Conservation (phyloP, 2,329 filamentous ascomycete genomes). For the Tolypocladium ophioglossoides region DNA sequence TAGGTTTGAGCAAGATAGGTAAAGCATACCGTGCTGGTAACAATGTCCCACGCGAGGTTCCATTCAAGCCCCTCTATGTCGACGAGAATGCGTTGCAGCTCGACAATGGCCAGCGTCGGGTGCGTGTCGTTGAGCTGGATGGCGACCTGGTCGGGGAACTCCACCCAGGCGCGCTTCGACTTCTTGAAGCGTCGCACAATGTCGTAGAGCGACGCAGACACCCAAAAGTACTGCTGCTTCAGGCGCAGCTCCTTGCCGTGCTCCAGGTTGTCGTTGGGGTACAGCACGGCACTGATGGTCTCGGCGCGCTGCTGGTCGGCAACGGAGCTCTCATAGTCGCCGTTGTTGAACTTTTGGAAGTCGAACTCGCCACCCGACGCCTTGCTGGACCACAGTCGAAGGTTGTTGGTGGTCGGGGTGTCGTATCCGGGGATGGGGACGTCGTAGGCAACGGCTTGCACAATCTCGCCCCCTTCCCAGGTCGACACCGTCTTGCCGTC, state of each 20-base stretch:
- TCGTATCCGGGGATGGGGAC: constrained; percentile 84
- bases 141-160: constrained; percentile 89
- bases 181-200: constrained; percentile 99
- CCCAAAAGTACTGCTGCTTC: constrained; percentile 99
- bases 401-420: constrained; percentile 88
- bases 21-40: constrained; percentile 49
- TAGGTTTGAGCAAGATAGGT: background rate
- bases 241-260: constrained; percentile 92
- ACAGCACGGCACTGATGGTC: constrained; percentile 94
- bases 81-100: constrained; percentile 84
- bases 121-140: constrained; percentile 99
- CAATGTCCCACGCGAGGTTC: constrained; percentile 84
- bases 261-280: constrained; percentile 96
- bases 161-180: constrained; percentile 77
- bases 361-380: constrained; percentile 95
- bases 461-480: constrained; percentile 91
- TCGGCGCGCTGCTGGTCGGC: constrained; percentile 98
- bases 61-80: constrained; percentile 87
- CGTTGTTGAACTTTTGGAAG: constrained; percentile 98
- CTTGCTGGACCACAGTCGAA: constrained; percentile 95
- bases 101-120: constrained; percentile 89
- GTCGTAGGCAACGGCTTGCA: constrained; percentile 88
- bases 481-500: constrained; percentile 62
- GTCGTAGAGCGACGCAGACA: constrained; percentile 88
- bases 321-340: constrained; percentile 95